A percentile compares a stretch with the other conserved stretches of the same genome.
Evolutionary conservation across 768 basidiomycete species (phyloP).

Genomic region (Obba rivulosa): DNA sequence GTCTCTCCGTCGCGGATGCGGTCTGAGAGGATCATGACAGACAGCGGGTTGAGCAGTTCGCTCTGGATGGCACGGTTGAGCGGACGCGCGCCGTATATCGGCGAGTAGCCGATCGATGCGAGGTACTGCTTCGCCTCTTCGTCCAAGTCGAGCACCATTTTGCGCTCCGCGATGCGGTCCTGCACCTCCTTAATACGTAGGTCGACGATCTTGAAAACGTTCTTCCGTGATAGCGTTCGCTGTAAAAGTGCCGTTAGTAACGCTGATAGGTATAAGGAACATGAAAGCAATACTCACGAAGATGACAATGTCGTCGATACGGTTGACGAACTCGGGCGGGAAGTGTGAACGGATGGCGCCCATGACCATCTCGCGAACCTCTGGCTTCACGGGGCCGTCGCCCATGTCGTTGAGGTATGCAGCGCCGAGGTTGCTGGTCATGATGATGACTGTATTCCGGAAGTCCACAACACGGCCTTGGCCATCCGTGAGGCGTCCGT

Average conservation of each 20-base stretch:
- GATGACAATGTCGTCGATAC: conserved; percentile 82
- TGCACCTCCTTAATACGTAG: conserved; percentile 84
- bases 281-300: conserved; percentile 37
- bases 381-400: conserved; percentile 59
- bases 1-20: conserved; percentile 77
- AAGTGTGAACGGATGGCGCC: conserved; percentile 78
- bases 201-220: conserved; percentile 84
- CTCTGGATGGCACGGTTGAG: conserved; percentile 88
- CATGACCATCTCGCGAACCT: conserved; percentile 67
- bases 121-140: conserved; percentile 73
- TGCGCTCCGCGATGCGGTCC: conserved; percentile 69
- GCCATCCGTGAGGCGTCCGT: conserved; percentile 87
- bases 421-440: conserved; percentile 91
- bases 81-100: conserved; percentile 87
- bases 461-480: conserved; percentile 89
- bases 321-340: conserved; percentile 90
- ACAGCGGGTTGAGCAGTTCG: conserved; percentile 89
- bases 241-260: conserved; percentile 34
- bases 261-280: conserved; percentile 8
- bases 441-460: conserved; percentile 88
- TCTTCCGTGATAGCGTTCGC: conserved; percentile 72
- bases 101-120: conserved; percentile 70
- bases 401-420: conserved; percentile 69
- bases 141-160: conserved; percentile 77
- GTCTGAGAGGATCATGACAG: conserved; percentile 78